Percentiles rank a stretch among this genome's conserved stretches.
Evolutionary conservation across 164 flowering plant genomes (phyloP).

Genomic region (Protea cynaroides): DNA sequence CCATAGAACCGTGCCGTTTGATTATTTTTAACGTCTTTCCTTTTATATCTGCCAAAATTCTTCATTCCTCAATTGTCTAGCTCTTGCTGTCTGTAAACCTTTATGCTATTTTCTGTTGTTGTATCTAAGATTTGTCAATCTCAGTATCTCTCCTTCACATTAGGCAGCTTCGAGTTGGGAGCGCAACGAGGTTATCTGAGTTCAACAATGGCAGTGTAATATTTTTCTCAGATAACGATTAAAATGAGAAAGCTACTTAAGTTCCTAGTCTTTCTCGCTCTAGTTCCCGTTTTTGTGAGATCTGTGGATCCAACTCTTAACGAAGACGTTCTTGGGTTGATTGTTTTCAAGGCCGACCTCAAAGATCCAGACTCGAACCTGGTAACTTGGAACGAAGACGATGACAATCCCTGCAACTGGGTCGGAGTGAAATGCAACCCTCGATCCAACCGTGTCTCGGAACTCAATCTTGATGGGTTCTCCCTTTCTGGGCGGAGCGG

Average conservation of each 20-base stretch:
- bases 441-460: conserved; percentile 64
- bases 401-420: conserved; percentile 73
- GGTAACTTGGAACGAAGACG: conserved; percentile 79
- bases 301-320: conserved; percentile 51
- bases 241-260: conserved; percentile 14
- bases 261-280: conserved; percentile 5
- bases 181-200: background rate
- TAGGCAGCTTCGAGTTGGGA: background rate
- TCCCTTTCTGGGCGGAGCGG: conserved; percentile 69
- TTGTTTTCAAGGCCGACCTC: conserved; percentile 81
- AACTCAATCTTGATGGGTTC: conserved; percentile 70
- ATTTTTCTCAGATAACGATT: background rate
- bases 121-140: background rate
- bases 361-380: conserved; percentile 63
- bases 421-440: conserved; percentile 66
- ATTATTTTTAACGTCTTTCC: no score
- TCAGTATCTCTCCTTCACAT: background rate
- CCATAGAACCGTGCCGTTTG: background rate
- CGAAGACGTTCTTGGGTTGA: conserved; percentile 83
- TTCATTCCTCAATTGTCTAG: no score
- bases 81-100: no score
- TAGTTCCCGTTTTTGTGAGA: conserved; percentile 17
- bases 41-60: no score
- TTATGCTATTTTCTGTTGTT: background rate
- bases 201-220: conserved; percentile 9